phyloP scores from a whole-genome alignment of 805 yeast genomes.

The Saccharomycopsis lassenensis region DNA sequence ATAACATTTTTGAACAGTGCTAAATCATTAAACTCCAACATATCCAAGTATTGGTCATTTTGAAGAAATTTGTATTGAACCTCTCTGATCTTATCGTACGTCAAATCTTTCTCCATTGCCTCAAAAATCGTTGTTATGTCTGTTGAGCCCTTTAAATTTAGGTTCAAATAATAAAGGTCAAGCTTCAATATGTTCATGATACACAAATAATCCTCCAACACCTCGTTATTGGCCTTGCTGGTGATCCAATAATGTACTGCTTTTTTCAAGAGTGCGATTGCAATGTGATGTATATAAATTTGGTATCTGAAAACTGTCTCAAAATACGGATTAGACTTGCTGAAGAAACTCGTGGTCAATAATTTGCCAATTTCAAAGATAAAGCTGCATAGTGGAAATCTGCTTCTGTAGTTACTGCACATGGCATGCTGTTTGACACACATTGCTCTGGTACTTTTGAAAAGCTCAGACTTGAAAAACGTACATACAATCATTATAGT shows the following conservation, averaged over 20 bases:
- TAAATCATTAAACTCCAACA: constrained; percentile 4
- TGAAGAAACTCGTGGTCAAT: constrained; percentile 7
- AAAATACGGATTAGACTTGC: constrained; percentile 11
- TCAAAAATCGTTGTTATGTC: constrained; percentile 1
- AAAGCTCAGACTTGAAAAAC: constrained; percentile 1
- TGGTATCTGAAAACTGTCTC: background rate
- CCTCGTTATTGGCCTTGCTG: constrained; percentile 9
- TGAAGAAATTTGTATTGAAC: constrained; percentile 12
- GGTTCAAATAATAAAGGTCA: constrained; percentile 13
- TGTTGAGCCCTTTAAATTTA: constrained; percentile 1
- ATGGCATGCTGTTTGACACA: constrained; percentile 10
- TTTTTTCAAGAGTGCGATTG: constrained; percentile 5
- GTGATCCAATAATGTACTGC: constrained; percentile 13
- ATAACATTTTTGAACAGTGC: constrained; percentile 8
- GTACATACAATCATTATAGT: constrained; percentile 3
- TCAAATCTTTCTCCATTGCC: constrained; percentile 3
- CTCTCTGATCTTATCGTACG: constrained; percentile 12
- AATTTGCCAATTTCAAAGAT: constrained; percentile 9
- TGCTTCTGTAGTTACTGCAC: background rate
- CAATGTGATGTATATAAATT: constrained; percentile 11
- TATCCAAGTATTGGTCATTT: constrained; percentile 14
- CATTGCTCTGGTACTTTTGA: constrained; percentile 1
- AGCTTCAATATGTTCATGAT: constrained; percentile 14
- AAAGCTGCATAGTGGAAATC: constrained; percentile 12
- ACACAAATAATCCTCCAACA: constrained; percentile 7